Evolutionary conservation across 2,329 filamentous ascomycete species (phyloP).

Genomic region (Cladophialophora bantiana): DNA sequence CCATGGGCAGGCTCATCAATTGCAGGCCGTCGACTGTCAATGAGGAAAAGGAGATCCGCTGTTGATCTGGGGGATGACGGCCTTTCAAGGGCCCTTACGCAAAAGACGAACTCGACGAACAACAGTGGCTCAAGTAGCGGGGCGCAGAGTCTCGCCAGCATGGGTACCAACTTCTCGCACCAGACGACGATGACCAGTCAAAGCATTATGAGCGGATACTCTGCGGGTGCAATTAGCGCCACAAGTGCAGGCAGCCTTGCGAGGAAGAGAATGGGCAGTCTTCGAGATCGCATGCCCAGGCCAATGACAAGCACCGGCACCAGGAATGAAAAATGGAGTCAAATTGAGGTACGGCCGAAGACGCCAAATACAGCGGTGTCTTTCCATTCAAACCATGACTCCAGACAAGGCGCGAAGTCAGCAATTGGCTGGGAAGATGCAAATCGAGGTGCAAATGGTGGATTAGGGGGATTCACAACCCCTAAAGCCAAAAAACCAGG

Average conservation of each 20-base stretch:
- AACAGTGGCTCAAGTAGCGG: slow-evolving; percentile 66
- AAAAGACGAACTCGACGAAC: slow-evolving; percentile 83
- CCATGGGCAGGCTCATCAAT: slow-evolving; percentile 53
- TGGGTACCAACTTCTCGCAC: slow-evolving; percentile 67
- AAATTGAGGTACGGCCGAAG: slow-evolving; percentile 52
- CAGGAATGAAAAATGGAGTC: slow-evolving; percentile 47
- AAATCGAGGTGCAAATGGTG: slow-evolving; percentile 59
- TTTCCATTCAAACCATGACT: slow-evolving; percentile 86
- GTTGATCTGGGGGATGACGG: slow-evolving; percentile 76
- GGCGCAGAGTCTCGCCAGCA: slow-evolving; percentile 71
- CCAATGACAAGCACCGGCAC: slow-evolving; percentile 54
- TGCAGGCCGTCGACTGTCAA: slow-evolving; percentile 47
- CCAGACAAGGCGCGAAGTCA: slow-evolving; percentile 66
- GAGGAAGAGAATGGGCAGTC: slow-evolving; percentile 61
- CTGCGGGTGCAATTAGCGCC: slow-evolving; percentile 88
- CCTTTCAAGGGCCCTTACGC: slow-evolving; percentile 82
- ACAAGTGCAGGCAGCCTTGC: slow-evolving; percentile 95
- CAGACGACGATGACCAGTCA: slow-evolving; percentile 80
- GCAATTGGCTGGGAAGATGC: slow-evolving; percentile 66
- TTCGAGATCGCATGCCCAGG: slow-evolving; percentile 46
- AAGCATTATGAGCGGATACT: slow-evolving; percentile 92
- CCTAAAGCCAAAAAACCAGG: slow-evolving; percentile 84
- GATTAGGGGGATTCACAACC: slow-evolving; percentile 76
- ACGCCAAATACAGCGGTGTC: slow-evolving; percentile 76
- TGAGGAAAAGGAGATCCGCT: slow-evolving; percentile 59